These are phyloP conservation scores for Dactylonectria estremocensis DNA, from an alignment of 2,329 filamentous ascomycete species.

Conservation along the genomic window DNA sequence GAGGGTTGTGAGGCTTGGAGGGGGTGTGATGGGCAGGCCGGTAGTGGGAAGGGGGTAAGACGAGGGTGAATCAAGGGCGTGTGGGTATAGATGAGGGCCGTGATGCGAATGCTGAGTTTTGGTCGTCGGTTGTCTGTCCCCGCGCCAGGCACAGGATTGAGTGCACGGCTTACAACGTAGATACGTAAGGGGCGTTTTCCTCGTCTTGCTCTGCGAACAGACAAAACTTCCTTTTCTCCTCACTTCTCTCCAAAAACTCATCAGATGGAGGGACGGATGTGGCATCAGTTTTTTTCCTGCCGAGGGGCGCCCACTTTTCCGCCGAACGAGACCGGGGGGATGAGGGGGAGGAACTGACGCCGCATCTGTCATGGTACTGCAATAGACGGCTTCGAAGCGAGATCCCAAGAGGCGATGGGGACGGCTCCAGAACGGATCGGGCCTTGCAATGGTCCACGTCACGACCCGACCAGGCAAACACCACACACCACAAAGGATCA, in stretches of 20 bases:
- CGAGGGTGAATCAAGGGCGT: constrained; percentile 16
- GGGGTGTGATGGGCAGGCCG: not conserved
- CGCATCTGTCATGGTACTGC: not conserved
- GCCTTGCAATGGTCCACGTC: constrained; percentile 47
- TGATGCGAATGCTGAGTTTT: not conserved
- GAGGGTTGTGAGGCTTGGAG: constrained; percentile 29
- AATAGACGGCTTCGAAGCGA: constrained; percentile 2
- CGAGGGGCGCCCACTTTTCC: constrained; percentile 10
- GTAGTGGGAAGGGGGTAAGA: constrained; percentile 14
- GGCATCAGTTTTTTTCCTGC: constrained; percentile 1
- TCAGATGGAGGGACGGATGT: not conserved
- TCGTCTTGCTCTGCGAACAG: too few relatives aligned
- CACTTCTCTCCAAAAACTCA: not conserved
- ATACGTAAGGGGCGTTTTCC: too few relatives aligned
- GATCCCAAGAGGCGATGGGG: constrained; percentile 20
- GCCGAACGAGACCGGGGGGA: constrained; percentile 16
- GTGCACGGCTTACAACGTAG: not conserved
- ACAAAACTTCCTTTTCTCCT: too few relatives aligned
- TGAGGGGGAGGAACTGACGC: not conserved
- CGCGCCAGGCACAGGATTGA: not conserved
- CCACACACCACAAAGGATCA: too few relatives aligned
- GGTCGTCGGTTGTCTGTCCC: not conserved
- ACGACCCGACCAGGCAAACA: constrained; percentile 24
- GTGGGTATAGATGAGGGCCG: constrained; percentile 8
- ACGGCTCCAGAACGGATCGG: constrained; percentile 47